These are phyloP conservation scores for Emmonsia crescens DNA, from an alignment of 2,329 filamentous ascomycete species.

Conservation along the genomic window DNA sequence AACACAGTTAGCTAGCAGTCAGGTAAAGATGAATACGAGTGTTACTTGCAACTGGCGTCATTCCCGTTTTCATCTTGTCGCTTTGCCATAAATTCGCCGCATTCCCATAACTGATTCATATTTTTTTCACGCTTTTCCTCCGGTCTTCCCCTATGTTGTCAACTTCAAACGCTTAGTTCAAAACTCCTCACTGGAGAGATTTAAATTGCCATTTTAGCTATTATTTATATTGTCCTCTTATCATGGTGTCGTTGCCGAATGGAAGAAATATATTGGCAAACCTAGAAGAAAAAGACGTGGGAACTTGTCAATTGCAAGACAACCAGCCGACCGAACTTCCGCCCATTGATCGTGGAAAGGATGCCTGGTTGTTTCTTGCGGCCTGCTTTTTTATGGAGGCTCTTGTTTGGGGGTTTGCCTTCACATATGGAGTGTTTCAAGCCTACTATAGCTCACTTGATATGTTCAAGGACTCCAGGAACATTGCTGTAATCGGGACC, in stretches of 20 bases:
- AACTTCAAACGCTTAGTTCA: background rate
- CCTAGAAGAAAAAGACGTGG: background rate
- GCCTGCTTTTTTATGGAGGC: slow-evolving; percentile 41
- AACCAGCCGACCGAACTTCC: slow-evolving; percentile 8
- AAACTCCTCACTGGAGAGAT: background rate
- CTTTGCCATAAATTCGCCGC: background rate
- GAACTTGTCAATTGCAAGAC: background rate
- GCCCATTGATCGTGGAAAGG: slow-evolving; percentile 23
- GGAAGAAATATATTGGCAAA: background rate
- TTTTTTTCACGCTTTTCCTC: background rate
- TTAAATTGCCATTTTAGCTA: background rate
- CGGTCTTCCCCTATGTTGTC: background rate
- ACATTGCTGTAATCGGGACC: slow-evolving; percentile 54
- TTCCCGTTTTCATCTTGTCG: background rate
- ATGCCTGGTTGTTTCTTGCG: slow-evolving; percentile 35
- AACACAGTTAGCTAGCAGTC: background rate
- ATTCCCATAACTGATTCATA: background rate
- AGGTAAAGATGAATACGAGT: background rate
- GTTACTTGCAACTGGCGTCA: background rate
- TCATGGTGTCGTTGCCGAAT: background rate
- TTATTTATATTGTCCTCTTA: background rate
- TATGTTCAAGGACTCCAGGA: slow-evolving; percentile 40
- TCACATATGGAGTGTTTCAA: slow-evolving; percentile 58
- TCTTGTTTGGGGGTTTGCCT: slow-evolving; percentile 37
- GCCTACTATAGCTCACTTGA: slow-evolving; percentile 46